These are phyloP conservation scores for Malassezia cuniculi DNA, from an alignment of 1,284 basidiomycete genomes.

Conservation along the genomic window DNA sequence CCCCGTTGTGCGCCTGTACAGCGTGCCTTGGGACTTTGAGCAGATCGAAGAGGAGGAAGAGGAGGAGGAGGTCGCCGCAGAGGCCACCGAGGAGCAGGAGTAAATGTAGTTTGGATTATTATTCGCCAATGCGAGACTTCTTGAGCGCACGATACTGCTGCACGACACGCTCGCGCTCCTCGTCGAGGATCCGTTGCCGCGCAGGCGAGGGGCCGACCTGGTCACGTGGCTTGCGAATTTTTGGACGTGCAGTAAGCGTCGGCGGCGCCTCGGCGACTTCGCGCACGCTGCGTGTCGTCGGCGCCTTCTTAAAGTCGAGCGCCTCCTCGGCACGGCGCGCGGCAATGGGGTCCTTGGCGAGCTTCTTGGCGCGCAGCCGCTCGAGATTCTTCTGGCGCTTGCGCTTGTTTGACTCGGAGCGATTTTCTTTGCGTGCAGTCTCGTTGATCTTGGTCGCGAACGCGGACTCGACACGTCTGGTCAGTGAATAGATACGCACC, in stretches of 20 bases:
- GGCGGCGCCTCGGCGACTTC: constrained; percentile 35
- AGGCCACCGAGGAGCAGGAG: constrained; percentile 48
- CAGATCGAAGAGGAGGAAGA: constrained; percentile 44
- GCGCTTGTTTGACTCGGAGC: constrained; percentile 23
- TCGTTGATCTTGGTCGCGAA: constrained; percentile 24
- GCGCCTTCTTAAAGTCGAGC: constrained; percentile 3
- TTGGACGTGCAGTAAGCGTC: constrained; percentile 26
- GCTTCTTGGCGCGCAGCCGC: constrained; percentile 9
- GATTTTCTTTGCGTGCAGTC: constrained; percentile 20
- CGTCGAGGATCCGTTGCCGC: constrained; percentile 27
- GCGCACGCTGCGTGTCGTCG: constrained; percentile 15
- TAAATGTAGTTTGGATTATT: constrained; percentile 8
- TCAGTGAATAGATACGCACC: constrained; percentile 4
- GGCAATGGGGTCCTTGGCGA: constrained; percentile 1
- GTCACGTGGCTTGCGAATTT: constrained; percentile 17
- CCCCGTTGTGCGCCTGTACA: constrained; percentile 81
- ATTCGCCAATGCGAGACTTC: constrained; percentile 6
- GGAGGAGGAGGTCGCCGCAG: constrained; percentile 51
- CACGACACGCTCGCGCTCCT: constrained; percentile 29
- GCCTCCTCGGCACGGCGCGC: constrained; percentile 2
- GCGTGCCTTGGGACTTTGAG: constrained; percentile 76
- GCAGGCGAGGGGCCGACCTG: constrained; percentile 21
- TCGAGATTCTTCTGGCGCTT: constrained; percentile 22
- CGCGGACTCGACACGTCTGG: constrained; percentile 25
- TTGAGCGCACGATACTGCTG: constrained; percentile 30